Base-by-base conservation (phyloP, 1,139 yeast genomes). In the Hanseniaspora gamundiae region DNA sequence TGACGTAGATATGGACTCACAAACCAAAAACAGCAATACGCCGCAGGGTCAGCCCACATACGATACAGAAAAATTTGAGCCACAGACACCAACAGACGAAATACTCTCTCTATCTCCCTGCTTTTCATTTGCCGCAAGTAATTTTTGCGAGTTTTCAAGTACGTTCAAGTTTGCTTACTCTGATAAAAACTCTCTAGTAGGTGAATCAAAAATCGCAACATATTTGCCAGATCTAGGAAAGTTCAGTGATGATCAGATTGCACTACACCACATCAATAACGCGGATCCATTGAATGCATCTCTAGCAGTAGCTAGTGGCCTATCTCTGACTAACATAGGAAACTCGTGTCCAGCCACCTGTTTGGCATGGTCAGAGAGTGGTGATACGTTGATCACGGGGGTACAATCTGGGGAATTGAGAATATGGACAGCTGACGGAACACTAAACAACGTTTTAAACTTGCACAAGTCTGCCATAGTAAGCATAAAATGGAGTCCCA, bases 351-450 rank as follows among this genome's bases (percentile, higher is more conserved):
- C 60, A 42, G 51, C 67, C 2, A 70, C 76, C 14, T 59, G 69
- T 2, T 64, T 80, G 2, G 61, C 75, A 3, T 82, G 88, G 88
- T 69, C 83, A 2, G 81, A 81, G 1, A 64, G 64, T 47, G 88
- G 88, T 0, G 65, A 71, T 44, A 53, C 68, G 13, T 59, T 81
- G 2, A 63, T 78, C 10, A 78, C 86, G 0, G 78, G 76, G 1
- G 72, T 75, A 2, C 72, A 70, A 41, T 68, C 68, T 51, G 88
- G 91, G 16, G 88, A 80, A 52, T 55, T 82, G 13, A 63, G 86
- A 45, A 67, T 80, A 13, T 82, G 91, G 91, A 70, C 76, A 17
- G 70, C 74, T 0, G 78, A 75, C 44, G 91, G 88, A 0, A 69
- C 70, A 38, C 66, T 85, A 42, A 68, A 76, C 48, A 80, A 78